Percentiles rank a stretch among this genome's conserved stretches.
Conservation (phyloP, 2,329 filamentous ascomycete species). For the Colletotrichum australisinense region DNA sequence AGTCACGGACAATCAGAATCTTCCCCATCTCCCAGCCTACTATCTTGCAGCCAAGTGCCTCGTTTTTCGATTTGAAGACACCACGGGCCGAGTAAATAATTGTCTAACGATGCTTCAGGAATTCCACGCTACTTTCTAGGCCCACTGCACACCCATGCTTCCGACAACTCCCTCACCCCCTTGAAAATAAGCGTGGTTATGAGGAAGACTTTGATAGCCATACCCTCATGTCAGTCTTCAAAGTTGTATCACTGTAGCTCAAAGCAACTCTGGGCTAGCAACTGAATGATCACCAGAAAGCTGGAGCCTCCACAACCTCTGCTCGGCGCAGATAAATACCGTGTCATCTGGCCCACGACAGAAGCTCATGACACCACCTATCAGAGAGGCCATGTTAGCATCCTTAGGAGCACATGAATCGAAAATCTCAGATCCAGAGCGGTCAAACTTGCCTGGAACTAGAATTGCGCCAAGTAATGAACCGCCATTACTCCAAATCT, state of each 20-base stretch:
- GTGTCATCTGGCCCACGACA: conserved; percentile 55
- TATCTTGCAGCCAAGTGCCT: too few relatives aligned
- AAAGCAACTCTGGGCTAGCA: background rate
- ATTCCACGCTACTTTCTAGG: too few relatives aligned
- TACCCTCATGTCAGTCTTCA: too few relatives aligned
- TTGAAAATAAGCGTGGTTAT: too few relatives aligned
- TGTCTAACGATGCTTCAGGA: too few relatives aligned
- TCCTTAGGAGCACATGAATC: background rate
- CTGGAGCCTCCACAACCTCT: conserved; percentile 56
- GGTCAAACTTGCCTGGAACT: conserved; percentile 44
- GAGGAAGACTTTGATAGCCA: too few relatives aligned
- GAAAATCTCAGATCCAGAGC: background rate
- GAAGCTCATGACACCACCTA: conserved; percentile 56
- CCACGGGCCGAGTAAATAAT: too few relatives aligned
- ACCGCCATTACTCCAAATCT: conserved; percentile 58
- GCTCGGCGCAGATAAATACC: conserved; percentile 60
- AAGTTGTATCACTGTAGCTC: background rate
- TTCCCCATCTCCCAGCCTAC: too few relatives aligned
- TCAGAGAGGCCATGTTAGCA: background rate
- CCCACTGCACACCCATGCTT: too few relatives aligned
- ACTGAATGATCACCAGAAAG: conserved; percentile 37
- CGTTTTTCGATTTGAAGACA: too few relatives aligned
- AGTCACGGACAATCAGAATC: too few relatives aligned
- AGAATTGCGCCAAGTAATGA: conserved; percentile 55
- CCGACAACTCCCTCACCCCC: too few relatives aligned